Evolutionary conservation across 2,329 filamentous ascomycete species (phyloP), one percentile per base, ranked within the genome.

Genomic region (Ambrosiella xylebori): DNA sequence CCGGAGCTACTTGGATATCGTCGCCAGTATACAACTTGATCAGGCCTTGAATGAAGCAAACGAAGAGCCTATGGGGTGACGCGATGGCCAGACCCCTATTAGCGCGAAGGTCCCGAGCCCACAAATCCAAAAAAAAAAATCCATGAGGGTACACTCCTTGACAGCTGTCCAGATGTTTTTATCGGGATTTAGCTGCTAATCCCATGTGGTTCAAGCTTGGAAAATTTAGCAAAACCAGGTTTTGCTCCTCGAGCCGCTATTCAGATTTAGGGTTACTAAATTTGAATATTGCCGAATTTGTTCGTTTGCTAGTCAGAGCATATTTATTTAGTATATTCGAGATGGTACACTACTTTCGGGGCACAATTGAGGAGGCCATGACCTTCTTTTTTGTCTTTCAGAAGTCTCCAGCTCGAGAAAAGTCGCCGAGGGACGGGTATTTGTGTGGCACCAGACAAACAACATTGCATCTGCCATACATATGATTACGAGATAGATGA

Each of bases 321-420:
- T 27, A 27, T 27, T 27, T 27, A 27, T 27, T 27, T 27, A 27
- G 27, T 27, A 27, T 27, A 27, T 27, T 27, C 27, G 15, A 49
- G 13, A 15, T 49, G 13, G 17, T n/a, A 19, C 17, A 11, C 12
- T 12, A 36, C 19, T 51, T 36, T 36, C 8, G 47, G 47, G 19
- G 19, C 27, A 51, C 17, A 6, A 37, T 51, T 27, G 47, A 19
- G 47, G 47, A 51, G 19, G 47, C 47, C 19, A 27, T 36, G 27
- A 36, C 17, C 17, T 35, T 9, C 27, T 35, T 15, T 15, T 51
- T 19, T 19, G 47, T 36, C 47, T 4, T 17, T 15, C 35, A 41
- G 19, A 54, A 54, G 52, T 54, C 52, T 54, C 52, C 52, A 54
- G 38, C 19, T 54, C 38, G 15, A 54, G 27, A 54, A 54, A 54